Evolutionary conservation across 352 stramenopile species (phyloP).

Genomic region (Peronospora belbahrii): DNA sequence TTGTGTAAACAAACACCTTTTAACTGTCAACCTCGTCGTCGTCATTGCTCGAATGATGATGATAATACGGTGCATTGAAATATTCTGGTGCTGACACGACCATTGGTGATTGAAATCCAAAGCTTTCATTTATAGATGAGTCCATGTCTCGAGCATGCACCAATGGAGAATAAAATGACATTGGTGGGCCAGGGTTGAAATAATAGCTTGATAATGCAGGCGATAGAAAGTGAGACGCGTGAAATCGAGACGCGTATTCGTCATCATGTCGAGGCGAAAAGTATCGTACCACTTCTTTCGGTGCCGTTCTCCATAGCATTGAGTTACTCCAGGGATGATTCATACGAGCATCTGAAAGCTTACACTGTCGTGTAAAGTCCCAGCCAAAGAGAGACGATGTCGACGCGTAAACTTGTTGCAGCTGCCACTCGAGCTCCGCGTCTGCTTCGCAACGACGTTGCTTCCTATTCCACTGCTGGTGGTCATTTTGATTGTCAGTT

Average conservation of each 20-base stretch:
- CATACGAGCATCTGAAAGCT: conserved; percentile 19
- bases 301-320: conserved; percentile 56
- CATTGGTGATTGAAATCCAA: conserved; percentile 11
- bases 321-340: conserved; percentile 38
- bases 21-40: conserved; percentile 15
- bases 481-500: conserved; percentile 4
- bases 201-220: conserved; percentile 41
- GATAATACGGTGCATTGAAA: conserved; percentile 14
- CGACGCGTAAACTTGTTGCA: conserved; percentile 70
- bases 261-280: conserved; percentile 37
- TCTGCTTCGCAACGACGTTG: conserved; percentile 41
- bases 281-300: conserved; percentile 66
- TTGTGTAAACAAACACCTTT: background rate
- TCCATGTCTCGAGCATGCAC: conserved; percentile 8
- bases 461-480: conserved; percentile 19
- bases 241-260: conserved; percentile 23
- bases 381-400: conserved; percentile 65
- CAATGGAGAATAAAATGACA: conserved; percentile 11
- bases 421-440: conserved; percentile 49
- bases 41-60: conserved; percentile 10
- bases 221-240: conserved; percentile 12
- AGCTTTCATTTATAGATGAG: conserved; percentile 1
- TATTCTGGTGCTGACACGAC: conserved; percentile 35
- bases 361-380: conserved; percentile 58
- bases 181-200: conserved; percentile 20